Conservation (phyloP, 2,329 filamentous ascomycete species). For the Geoglossum cookeanum region DNA sequence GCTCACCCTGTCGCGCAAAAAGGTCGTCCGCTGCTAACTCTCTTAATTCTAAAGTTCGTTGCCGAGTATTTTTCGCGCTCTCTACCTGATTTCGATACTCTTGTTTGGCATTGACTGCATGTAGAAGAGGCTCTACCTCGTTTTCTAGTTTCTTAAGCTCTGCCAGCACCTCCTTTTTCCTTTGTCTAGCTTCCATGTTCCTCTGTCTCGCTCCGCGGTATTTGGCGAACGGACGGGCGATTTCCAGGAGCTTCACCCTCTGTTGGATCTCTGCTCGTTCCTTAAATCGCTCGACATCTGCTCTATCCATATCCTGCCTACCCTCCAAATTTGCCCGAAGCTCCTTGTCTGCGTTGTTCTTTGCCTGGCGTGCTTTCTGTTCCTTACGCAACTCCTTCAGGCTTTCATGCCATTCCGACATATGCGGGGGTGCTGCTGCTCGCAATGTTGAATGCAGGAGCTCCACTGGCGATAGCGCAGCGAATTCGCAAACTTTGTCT, state of each 20-base stretch:
- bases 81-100: slow-evolving; percentile 42
- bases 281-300: slow-evolving; percentile 64
- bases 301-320: slow-evolving; percentile 55
- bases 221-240: slow-evolving; percentile 43
- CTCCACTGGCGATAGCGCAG: slow-evolving; percentile 61
- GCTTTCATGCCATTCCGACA: slow-evolving; percentile 58
- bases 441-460: slow-evolving; percentile 72
- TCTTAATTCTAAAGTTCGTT: slow-evolving; percentile 31
- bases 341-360: slow-evolving; percentile 40
- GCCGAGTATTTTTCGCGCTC: slow-evolving; percentile 34
- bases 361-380: slow-evolving; percentile 43
- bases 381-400: slow-evolving; percentile 52
- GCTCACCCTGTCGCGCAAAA: slow-evolving; percentile 20
- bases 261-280: slow-evolving; percentile 52
- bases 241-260: slow-evolving; percentile 44
- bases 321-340: slow-evolving; percentile 47
- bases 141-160: slow-evolving; percentile 41
- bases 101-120: slow-evolving; percentile 50
- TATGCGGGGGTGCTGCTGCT: slow-evolving; percentile 65
- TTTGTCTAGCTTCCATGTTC: slow-evolving; percentile 33
- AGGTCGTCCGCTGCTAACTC: slow-evolving; percentile 33
- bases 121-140: slow-evolving; percentile 46
- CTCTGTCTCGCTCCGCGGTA: slow-evolving; percentile 37
- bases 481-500: slow-evolving; percentile 89
- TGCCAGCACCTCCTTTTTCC: slow-evolving; percentile 32